These are phyloP conservation scores for Clathrus columnatus DNA, from an alignment of 768 basidiomycete genomes.

Conservation along the genomic window DNA sequence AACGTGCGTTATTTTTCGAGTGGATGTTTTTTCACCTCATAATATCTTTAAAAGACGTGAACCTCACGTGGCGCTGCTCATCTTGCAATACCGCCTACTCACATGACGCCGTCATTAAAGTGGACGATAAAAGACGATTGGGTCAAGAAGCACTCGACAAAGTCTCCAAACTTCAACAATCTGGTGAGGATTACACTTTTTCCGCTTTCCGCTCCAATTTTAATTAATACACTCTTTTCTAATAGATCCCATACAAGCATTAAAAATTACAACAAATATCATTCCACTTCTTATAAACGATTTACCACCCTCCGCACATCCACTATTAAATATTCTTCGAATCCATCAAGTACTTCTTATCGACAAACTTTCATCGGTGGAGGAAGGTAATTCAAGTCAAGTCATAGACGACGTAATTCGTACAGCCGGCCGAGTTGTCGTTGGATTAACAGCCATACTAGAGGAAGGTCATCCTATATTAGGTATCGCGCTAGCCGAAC, in stretches of 20 bases:
- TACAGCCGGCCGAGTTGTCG: constrained; percentile 41
- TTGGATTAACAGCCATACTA: constrained; percentile 48
- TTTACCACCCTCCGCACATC: constrained; percentile 61
- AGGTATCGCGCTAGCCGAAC: constrained; percentile 65
- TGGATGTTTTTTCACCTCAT: neutral
- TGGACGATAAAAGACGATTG: constrained; percentile 33
- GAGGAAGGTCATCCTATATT: constrained; percentile 66
- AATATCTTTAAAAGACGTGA: neutral
- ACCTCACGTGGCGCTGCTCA: constrained; percentile 27
- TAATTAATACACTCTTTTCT: constrained; percentile 1
- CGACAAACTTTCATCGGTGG: constrained; percentile 34
- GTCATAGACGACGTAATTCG: constrained; percentile 56
- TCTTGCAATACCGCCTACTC: constrained; percentile 45
- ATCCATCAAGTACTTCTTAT: constrained; percentile 64
- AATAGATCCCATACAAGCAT: constrained; percentile 50
- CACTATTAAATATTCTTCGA: constrained; percentile 66
- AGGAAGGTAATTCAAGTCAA: neutral
- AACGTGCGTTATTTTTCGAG: neutral
- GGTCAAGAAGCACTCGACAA: constrained; percentile 72
- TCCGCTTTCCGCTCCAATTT: neutral
- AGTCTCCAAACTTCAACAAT: constrained; percentile 51
- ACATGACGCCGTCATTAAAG: constrained; percentile 50
- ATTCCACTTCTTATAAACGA: constrained; percentile 53
- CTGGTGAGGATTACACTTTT: constrained; percentile 30
- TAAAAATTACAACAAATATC: constrained; percentile 53